A percentile compares a stretch with the other conserved stretches of the same genome.
These are phyloP conservation scores for Myochromella boudieri DNA, from an alignment of 768 basidiomycete species.

Conservation along the genomic window DNA sequence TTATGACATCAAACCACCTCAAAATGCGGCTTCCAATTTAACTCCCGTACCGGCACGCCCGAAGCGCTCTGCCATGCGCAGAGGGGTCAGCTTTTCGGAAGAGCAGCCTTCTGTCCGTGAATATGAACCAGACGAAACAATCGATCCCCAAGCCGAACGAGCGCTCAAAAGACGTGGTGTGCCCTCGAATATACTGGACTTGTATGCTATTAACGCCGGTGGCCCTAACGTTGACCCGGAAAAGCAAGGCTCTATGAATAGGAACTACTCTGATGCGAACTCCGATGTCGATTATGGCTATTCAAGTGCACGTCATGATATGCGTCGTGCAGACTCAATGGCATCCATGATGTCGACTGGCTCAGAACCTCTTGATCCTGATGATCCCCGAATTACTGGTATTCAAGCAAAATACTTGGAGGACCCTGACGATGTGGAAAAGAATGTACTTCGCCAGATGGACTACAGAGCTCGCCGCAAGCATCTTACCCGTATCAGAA, in stretches of 20 bases:
- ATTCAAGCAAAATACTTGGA: conserved; percentile 47
- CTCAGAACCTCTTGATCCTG: conserved; percentile 62
- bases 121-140: conserved; percentile 20
- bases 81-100: conserved; percentile 42
- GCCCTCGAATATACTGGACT: conserved; percentile 51
- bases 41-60: conserved; percentile 19
- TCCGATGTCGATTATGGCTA: conserved; percentile 21
- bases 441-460: conserved; percentile 60
- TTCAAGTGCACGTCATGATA: conserved; percentile 24
- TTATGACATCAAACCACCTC: conserved; percentile 58
- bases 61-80: conserved; percentile 25
- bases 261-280: conserved; percentile 15
- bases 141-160: conserved; percentile 29
- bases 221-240: conserved; percentile 20
- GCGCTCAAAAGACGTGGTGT: conserved; percentile 43
- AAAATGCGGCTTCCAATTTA: conserved; percentile 33
- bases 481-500: conserved; percentile 59
- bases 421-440: conserved; percentile 63
- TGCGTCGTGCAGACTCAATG: conserved; percentile 43
- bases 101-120: conserved; percentile 22
- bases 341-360: conserved; percentile 38
- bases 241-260: conserved; percentile 11
- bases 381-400: conserved; percentile 72
- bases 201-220: conserved; percentile 42
- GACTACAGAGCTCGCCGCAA: conserved; percentile 68